Evolutionary conservation across 2,329 filamentous ascomycete genomes (phyloP).

Genomic region (Aureobasidium namibiae): DNA sequence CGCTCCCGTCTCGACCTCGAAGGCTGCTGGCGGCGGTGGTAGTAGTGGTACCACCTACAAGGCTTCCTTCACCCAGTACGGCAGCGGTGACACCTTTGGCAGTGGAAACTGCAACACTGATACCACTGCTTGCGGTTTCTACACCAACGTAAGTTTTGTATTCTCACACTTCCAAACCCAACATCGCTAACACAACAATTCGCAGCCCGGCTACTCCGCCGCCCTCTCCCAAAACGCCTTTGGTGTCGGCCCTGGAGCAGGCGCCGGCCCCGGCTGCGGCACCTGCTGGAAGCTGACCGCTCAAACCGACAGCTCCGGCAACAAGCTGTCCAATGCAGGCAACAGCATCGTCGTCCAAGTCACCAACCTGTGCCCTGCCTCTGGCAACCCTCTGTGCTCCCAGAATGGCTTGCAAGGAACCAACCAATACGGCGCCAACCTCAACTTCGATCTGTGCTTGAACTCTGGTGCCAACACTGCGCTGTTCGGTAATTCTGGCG

Average conservation of each 20-base stretch:
- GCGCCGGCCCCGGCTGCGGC: conserved; percentile 32
- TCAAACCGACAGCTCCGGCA: conserved; percentile 26
- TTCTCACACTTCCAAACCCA: not conserved
- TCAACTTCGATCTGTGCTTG: conserved; percentile 35
- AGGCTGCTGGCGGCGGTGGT: not conserved
- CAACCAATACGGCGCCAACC: conserved; percentile 32
- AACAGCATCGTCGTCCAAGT: conserved; percentile 32
- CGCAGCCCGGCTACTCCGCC: conserved; percentile 26
- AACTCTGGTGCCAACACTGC: conserved; percentile 30
- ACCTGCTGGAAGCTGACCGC: conserved; percentile 32
- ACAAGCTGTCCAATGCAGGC: conserved; percentile 22
- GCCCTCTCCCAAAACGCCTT: conserved; percentile 33
- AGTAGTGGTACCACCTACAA: conserved; percentile 14
- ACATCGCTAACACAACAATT: not conserved
- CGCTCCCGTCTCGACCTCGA: not conserved
- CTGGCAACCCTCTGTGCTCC: conserved; percentile 31
- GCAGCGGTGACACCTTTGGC: conserved; percentile 25
- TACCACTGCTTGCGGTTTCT: conserved; percentile 31
- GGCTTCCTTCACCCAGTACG: conserved; percentile 30
- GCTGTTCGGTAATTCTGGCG: conserved; percentile 27
- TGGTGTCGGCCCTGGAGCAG: conserved; percentile 30
- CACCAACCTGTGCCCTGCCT: conserved; percentile 33
- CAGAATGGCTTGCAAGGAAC: conserved; percentile 25
- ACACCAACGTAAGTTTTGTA: conserved; percentile 16
- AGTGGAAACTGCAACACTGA: conserved; percentile 29